Evolutionary conservation across 176 grass and related monocot species (phyloP), one percentile per base, ranked within the genome.

Genomic region (Carex cristatella): DNA sequence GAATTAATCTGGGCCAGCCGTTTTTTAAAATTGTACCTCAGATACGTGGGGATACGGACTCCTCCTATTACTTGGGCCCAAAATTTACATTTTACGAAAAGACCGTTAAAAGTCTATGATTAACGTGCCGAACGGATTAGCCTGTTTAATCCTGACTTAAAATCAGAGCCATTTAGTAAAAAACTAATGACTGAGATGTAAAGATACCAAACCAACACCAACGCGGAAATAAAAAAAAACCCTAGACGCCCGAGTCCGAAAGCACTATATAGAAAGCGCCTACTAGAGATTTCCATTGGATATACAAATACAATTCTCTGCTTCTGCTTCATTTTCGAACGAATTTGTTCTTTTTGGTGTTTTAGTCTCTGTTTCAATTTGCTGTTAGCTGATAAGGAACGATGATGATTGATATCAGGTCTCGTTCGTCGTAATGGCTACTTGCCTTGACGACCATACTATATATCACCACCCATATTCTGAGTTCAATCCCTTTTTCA

Each of bases 401-500:
- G 65, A 82, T 87, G 85, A 87, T 44, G 85, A 87, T 32, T 74
- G 7, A 70, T 59, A 65, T 76, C 46, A 87, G 84, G 84, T 86
- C 84, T 86, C 84, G 84, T 86, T 86, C 84, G 84, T 80, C 84
- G 84, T 86, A 86, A 86, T 55, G 84, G 73, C 84, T 38, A 80
- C 55, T 57, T 35, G 84, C 84, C 84, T 86, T 86, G 84, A 75
- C 84, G 84, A 86, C 70, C 57, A 80, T 27, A 30, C 83, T 85
- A 68, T 85, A 83, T 83, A 85, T 85, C 83, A 85, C 83, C 83
- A 85, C 69, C 83, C 69, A 85, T 85, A 77, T 63, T 76, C 83
- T 75, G 83, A 85, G 83, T 85, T 61, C 69, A 16, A 61, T 76
- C 30, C n/a, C 31, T 48, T 55, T 15, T 16, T 83, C 15, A n/a